phyloP scores from a whole-genome alignment of 768 basidiomycete genomes.

The Lentinula aciculospora region DNA sequence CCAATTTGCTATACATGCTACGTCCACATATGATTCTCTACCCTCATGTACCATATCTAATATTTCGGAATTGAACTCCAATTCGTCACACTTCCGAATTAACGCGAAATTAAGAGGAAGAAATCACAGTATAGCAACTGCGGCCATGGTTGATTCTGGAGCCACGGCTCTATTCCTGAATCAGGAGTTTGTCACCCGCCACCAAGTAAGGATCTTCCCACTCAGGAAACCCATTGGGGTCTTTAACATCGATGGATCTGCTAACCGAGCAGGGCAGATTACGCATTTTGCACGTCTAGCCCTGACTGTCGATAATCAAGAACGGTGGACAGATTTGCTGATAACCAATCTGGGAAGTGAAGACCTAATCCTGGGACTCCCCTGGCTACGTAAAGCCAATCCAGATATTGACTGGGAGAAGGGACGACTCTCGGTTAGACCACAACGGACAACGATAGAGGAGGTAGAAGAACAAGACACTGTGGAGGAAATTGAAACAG shows the following conservation, averaged over 20 bases:
- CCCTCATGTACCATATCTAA: too few species aligned
- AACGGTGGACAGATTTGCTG: background rate
- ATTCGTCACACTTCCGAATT: too few species aligned
- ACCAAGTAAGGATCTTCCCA: too few species aligned
- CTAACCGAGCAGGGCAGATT: background rate
- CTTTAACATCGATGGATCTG: background rate
- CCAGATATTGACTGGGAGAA: constrained; percentile 1
- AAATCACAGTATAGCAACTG: too few species aligned
- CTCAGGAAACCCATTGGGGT: constrained; percentile 16
- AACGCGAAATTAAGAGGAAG: too few species aligned
- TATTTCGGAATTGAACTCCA: too few species aligned
- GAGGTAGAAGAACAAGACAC: too few species aligned
- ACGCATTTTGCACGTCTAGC: constrained; percentile 10
- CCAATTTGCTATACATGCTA: background rate
- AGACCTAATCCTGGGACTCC: background rate
- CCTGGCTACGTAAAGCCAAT: background rate
- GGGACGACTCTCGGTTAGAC: background rate
- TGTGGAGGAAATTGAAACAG: too few species aligned
- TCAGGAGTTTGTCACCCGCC: too few species aligned
- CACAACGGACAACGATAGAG: background rate
- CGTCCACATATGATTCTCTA: too few species aligned
- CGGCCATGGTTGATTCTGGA: too few species aligned
- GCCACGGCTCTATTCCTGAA: too few species aligned
- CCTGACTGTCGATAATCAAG: background rate
- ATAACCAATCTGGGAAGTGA: background rate